Conservation (phyloP, 2,329 filamentous ascomycete species). For the Clarireedia monteithiana region DNA sequence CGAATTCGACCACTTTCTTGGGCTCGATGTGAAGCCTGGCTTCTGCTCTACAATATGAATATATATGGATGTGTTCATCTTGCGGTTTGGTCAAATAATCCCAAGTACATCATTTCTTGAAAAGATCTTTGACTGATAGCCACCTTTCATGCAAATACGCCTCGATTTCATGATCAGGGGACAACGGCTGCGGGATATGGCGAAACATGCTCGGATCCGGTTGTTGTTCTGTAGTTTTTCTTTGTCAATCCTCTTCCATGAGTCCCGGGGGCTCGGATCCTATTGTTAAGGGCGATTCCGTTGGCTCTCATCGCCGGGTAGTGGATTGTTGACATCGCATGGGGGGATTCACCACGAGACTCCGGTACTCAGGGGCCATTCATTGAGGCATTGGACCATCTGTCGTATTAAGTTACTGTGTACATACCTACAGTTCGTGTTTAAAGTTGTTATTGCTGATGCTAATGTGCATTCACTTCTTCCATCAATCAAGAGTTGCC, state of each 20-base stretch:
- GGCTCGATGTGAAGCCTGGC: conserved; percentile 53
- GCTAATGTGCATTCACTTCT: background rate
- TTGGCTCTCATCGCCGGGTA: background rate
- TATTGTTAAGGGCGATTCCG: background rate
- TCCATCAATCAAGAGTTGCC: background rate
- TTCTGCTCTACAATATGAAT: conserved; percentile 34
- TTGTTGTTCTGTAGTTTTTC: background rate
- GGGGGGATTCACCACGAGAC: background rate
- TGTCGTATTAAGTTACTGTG: background rate
- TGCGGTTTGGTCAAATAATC: conserved; percentile 16
- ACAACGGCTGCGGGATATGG: background rate
- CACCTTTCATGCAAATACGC: background rate
- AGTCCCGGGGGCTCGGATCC: no score
- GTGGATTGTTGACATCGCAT: background rate
- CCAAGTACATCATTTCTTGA: background rate
- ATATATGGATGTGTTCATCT: conserved; percentile 25
- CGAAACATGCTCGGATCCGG: background rate
- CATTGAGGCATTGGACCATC: background rate
- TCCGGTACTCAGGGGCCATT: conserved; percentile 4
- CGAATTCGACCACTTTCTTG: conserved; percentile 41
- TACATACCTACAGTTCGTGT: background rate
- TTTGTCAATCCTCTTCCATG: background rate
- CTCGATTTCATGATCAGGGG: conserved; percentile 5
- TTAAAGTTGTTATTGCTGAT: background rate
- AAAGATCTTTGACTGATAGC: conserved; percentile 3